phyloP scores from a whole-genome alignment of 257 asterid species.

The Haberlea rhodopensis region DNA sequence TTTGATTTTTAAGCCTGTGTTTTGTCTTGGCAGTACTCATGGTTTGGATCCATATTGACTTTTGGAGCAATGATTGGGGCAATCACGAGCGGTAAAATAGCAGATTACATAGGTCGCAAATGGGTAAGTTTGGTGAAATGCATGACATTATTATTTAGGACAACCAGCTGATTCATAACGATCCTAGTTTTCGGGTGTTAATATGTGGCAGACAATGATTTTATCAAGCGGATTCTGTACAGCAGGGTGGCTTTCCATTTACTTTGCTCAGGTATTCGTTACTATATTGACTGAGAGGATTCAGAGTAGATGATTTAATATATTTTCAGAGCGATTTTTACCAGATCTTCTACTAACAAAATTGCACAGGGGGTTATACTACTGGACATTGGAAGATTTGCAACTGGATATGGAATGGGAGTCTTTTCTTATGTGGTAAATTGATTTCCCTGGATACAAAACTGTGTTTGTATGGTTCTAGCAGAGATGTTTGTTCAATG shows the following conservation, averaged over 20 bases:
- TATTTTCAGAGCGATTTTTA: not conserved
- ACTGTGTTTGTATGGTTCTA: not conserved
- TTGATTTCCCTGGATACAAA: not conserved
- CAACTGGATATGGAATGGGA: conserved; percentile 64
- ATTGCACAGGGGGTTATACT: conserved; percentile 34
- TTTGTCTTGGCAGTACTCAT: conserved; percentile 42
- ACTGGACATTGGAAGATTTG: conserved; percentile 53
- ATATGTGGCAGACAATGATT: conserved; percentile 43
- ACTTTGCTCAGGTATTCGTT: conserved; percentile 42
- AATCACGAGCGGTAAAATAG: conserved; percentile 47
- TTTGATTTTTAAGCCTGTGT: not conserved
- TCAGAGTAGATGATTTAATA: not conserved
- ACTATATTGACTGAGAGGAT: not conserved
- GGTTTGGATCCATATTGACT: conserved; percentile 54
- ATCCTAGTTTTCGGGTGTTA: conserved; percentile 1
- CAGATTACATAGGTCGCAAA: conserved; percentile 48
- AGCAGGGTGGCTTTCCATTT: conserved; percentile 57
- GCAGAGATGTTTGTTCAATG: not conserved
- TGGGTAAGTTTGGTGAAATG: conserved; percentile 34
- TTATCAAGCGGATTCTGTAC: conserved; percentile 44
- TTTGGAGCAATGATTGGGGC: conserved; percentile 70
- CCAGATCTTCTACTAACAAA: not conserved
- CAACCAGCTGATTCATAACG: not conserved
- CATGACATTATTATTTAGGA: not conserved
- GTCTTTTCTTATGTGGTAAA: conserved; percentile 56